These are phyloP conservation scores for Cutaneotrichosporon mucoides DNA, from an alignment of 1,284 basidiomycete species.

Conservation along the genomic window DNA sequence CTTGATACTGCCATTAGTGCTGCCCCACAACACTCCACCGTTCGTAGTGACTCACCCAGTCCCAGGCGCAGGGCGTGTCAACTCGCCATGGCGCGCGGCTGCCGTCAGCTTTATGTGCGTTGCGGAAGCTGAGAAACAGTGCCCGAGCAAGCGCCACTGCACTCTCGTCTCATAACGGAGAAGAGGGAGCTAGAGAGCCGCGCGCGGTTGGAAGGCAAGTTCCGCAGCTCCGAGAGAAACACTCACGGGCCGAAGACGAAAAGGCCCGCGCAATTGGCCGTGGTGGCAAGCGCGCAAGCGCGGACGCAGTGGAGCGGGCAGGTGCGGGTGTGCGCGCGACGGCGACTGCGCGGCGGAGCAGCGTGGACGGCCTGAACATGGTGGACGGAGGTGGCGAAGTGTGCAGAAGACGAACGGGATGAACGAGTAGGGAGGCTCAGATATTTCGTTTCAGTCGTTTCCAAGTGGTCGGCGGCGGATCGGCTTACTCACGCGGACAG, in stretches of 20 bases:
- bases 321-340: neutral
- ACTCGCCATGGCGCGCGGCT: slow-evolving; percentile 51
- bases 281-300: neutral
- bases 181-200: no score
- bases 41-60: slow-evolving; percentile 42
- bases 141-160: no score
- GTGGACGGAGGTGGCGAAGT: neutral
- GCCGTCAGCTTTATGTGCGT: slow-evolving; percentile 4
- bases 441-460: neutral
- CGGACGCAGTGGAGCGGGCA: neutral
- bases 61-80: slow-evolving; percentile 55
- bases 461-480: neutral
- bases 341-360: slow-evolving; percentile 5
- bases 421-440: neutral
- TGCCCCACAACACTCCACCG: no score
- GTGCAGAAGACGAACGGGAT: neutral
- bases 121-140: no score
- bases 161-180: no score
- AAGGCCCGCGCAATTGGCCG: neutral
- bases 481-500: neutral
- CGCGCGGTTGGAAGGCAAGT: no score
- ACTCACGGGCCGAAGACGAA: slow-evolving; percentile 2
- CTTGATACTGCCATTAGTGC: slow-evolving; percentile 62
- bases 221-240: no score
- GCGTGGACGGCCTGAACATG: slow-evolving; percentile 1